phyloP scores from a whole-genome alignment of 2,329 filamentous ascomycete genomes.

The Cryphonectria japonica region DNA sequence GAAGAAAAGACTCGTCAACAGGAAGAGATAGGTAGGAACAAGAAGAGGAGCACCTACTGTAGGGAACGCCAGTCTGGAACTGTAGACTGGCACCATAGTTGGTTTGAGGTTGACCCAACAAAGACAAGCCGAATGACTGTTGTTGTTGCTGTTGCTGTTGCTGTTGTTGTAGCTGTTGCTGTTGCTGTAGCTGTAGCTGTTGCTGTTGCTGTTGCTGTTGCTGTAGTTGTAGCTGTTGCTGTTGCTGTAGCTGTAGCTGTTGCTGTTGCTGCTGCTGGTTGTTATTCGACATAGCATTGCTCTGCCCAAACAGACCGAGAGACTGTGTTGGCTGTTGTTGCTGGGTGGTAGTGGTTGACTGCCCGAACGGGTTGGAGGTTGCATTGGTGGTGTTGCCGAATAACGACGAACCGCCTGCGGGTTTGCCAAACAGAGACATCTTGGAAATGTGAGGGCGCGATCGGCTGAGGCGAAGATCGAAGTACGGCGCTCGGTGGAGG shows the following conservation, averaged over 20 bases:
- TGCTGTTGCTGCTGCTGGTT: slow-evolving; percentile 43
- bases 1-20: neutral
- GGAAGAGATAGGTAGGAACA: neutral
- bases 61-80: slow-evolving; percentile 51
- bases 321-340: slow-evolving; percentile 37
- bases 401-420: slow-evolving; percentile 33
- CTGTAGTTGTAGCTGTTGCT: neutral
- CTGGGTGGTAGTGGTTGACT: slow-evolving; percentile 30
- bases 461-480: neutral
- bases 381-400: slow-evolving; percentile 31
- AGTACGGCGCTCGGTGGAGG: neutral
- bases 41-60: slow-evolving; percentile 40
- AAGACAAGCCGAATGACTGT: slow-evolving; percentile 36
- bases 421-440: slow-evolving; percentile 30
- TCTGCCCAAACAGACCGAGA: slow-evolving; percentile 46
- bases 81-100: slow-evolving; percentile 49
- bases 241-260: slow-evolving; percentile 39
- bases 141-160: slow-evolving; percentile 38
- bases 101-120: slow-evolving; percentile 33
- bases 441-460: neutral
- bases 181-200: slow-evolving; percentile 36
- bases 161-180: slow-evolving; percentile 37
- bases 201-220: slow-evolving; percentile 48
- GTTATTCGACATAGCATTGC: slow-evolving; percentile 40
- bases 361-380: slow-evolving; percentile 33